A percentile compares a stretch with the other conserved stretches of the same genome.
Conservation (phyloP, 164 flowering plant species). For the Malania oleifera region DNA sequence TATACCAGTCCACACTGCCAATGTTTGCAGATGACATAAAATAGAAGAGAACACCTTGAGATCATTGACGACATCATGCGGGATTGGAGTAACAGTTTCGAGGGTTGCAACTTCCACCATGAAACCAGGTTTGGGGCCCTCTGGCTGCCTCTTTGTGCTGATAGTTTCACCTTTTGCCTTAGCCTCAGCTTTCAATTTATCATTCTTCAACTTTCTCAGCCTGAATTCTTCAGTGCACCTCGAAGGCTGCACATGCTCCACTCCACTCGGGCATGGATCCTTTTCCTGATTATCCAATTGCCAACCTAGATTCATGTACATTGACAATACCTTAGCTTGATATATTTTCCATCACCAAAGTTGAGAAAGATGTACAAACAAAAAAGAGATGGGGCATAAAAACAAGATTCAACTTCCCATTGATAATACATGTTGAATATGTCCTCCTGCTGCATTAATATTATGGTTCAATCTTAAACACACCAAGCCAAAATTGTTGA, state of each 20-base stretch:
- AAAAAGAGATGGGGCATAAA: too few relatives aligned
- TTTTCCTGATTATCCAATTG: conserved; percentile 61
- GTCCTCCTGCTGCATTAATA: too few relatives aligned
- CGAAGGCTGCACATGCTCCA: conserved; percentile 1
- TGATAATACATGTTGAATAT: too few relatives aligned
- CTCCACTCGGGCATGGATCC: conserved; percentile 79
- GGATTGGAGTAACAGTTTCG: too few relatives aligned
- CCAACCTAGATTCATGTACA: conserved; percentile 42
- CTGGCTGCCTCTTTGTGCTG: conserved; percentile 5
- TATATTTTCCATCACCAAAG: too few relatives aligned
- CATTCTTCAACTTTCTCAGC: not conserved
- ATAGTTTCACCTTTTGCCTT: conserved; percentile 1
- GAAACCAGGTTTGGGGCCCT: conserved; percentile 3
- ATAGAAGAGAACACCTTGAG: too few relatives aligned
- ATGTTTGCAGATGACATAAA: too few relatives aligned
- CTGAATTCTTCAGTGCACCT: conserved; percentile 3
- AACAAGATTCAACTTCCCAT: not conserved
- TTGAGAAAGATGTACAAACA: too few relatives aligned
- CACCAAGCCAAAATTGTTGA: too few relatives aligned
- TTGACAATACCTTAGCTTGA: not conserved
- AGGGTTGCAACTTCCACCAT: conserved; percentile 2
- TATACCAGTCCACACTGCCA: too few relatives aligned
- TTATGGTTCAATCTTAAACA: too few relatives aligned
- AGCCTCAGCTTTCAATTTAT: not conserved
- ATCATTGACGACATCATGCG: too few relatives aligned